Base-by-base conservation (phyloP, 2,329 filamentous ascomycete species). In the Exophiala mesophila region DNA sequence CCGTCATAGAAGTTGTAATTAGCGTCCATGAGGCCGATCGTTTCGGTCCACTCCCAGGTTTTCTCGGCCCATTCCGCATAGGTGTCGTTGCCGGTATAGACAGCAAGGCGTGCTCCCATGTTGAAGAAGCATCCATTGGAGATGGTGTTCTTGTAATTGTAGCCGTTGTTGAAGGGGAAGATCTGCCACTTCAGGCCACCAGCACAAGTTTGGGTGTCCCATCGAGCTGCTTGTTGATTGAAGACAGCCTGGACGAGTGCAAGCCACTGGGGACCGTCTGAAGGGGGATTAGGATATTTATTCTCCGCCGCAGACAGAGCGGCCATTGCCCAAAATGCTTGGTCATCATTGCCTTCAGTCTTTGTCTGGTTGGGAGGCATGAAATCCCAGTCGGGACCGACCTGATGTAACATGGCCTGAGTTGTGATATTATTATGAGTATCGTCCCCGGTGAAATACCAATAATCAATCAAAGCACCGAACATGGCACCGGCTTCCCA, bases 131-230 rank as follows among this genome's bases (percentile, higher is more conserved):
- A 74, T 3, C 75, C 76, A 50, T 78, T 78, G 9, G 72, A 74
- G 48, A 79, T 73, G 16, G 71, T 69, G 52, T 79, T 79, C 52
- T 78, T 78, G 54, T 75, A 78, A 39, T 65, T 63, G 54, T 71
- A 79, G 4, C 86, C 86, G 43, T 72, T 77, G 66, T 88, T 88
- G 66, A 82, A 85, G 9, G 77, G 72, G 66, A 83, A 89, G 48
- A 94, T 84, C 66, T 94, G 88, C 88, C 88, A 94, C 50, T 83
- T 78, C 52, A 94, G 64, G 7, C 88, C 88, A 36, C 88, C 88
- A 34, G 67, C 70, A 62, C 88, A 94, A 1, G 70, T 71, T 0
- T 65, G 56, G 2, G 64, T 67, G 54, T 92, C 81, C 83, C 85
- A 90, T 16, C 86, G 77, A 15, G 65, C 64, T 2, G 77, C 78